Base-by-base conservation (phyloP, 2,329 filamentous ascomycete genomes). In the Neobulgaria alba region DNA sequence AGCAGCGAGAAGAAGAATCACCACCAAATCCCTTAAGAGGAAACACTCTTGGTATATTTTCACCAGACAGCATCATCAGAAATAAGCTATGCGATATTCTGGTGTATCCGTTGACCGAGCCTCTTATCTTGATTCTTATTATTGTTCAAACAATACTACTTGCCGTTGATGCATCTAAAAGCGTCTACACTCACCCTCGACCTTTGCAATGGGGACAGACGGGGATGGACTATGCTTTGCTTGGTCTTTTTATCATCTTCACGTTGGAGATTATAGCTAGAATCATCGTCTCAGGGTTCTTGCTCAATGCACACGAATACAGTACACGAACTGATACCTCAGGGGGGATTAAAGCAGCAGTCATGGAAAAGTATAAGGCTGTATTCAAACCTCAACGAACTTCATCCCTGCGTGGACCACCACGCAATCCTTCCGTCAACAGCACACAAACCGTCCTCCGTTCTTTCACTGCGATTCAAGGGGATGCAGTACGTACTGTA, bases 281-380 rank as follows among this genome's bases (percentile, higher is more conserved):
- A 41, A 81, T 89, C 31, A 82, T 98, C 45, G 93, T 98, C 1
- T 98, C 92, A 0, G 93, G 92, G 0, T 84, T 98, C 53, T 71
- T 98, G 21, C 69, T 94, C 50, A 98, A 98, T 58, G 85, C 92
- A 2, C 68, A 78, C 7, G 89, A 95, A 58, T 95, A 95, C 62
- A 95, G 86, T 62, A 93, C 88, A 4, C 84, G 93, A 47, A 85
- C 93, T 61, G 77, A 85, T 39, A 76, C n/a, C n/a, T 26, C 7
- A 26, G 12, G 23, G 12, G 23, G 23, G 23, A 82, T 95, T 7
- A 78, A 77, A 38, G 79, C 81, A 49, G 85, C 82, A 9, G 67
- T 95, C 15, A 67, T 77, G 31, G 80, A 85, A 46, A 89, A 89
- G 62, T 85, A 85, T 45, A 77, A 78, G 45, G 73, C 77, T 16